Percentiles rank a stretch among this genome's conserved stretches.
These are phyloP conservation scores for Leccinum rimulosum DNA, from an alignment of 768 basidiomycete genomes.

Conservation along the genomic window DNA sequence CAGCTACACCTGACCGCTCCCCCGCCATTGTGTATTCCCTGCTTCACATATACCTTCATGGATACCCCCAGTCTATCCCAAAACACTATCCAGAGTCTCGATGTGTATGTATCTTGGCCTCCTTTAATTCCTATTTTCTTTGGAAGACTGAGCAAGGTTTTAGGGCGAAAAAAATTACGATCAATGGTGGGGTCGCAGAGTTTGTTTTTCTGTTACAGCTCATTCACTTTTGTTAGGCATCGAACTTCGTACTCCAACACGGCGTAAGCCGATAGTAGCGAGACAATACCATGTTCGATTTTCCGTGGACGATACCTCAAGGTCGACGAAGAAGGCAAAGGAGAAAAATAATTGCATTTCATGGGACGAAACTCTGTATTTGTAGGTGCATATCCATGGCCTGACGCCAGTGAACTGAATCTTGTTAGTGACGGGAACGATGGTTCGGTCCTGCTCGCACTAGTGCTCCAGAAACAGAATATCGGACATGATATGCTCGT, in stretches of 20 bases:
- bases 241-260: constrained; percentile 9
- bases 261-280: constrained; percentile 1
- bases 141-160: neutral
- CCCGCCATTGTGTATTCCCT: neutral
- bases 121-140: neutral
- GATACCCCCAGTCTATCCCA: constrained; percentile 1
- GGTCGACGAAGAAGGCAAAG: constrained; percentile 13
- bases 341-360: constrained; percentile 7
- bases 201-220: neutral
- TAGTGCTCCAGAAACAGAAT: constrained; percentile 11
- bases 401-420: neutral
- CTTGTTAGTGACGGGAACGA: constrained; percentile 14
- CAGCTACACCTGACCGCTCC: neutral
- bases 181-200: constrained; percentile 6
- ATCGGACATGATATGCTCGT: constrained; percentile 10
- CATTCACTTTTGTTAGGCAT: constrained; percentile 3
- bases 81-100: neutral
- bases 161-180: constrained; percentile 11
- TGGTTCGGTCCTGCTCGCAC: constrained; percentile 7
- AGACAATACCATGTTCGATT: constrained; percentile 15
- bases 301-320: constrained; percentile 6
- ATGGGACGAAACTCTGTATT: constrained; percentile 17
- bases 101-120: constrained; percentile 3
- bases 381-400: constrained; percentile 8
- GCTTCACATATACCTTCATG: constrained; percentile 1